Conservation (phyloP, 2,329 filamentous ascomycete species). For the Tolypocladium nubicola region DNA sequence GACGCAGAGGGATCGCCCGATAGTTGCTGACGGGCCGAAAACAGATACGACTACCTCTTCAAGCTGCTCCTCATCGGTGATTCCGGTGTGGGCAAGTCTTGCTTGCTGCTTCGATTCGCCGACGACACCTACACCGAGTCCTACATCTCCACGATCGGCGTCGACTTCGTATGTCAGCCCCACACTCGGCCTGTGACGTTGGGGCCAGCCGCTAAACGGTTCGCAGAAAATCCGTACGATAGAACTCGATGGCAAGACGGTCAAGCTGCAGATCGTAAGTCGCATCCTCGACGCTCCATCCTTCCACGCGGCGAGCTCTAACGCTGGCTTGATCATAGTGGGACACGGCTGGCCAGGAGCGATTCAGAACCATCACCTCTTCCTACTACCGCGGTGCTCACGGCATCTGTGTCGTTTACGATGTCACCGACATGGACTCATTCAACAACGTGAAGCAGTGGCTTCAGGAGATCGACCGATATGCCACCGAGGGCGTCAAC, state of each 20-base stretch:
- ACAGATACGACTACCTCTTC: slow-evolving; percentile 99
- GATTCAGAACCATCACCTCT: slow-evolving; percentile 98
- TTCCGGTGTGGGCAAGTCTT: slow-evolving; percentile 99
- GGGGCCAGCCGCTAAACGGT: slow-evolving; percentile 5
- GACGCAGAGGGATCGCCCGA: background rate
- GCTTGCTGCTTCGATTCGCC: slow-evolving; percentile 92
- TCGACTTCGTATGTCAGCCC: slow-evolving; percentile 75
- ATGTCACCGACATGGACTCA: slow-evolving; percentile 99
- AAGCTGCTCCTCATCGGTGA: slow-evolving; percentile 99
- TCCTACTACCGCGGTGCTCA: slow-evolving; percentile 99
- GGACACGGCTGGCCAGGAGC: slow-evolving; percentile 98
- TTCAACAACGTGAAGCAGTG: slow-evolving; percentile 99
- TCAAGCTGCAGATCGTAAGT: slow-evolving; percentile 97
- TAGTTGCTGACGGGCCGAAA: slow-evolving; percentile 11
- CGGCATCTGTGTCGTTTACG: slow-evolving; percentile 99
- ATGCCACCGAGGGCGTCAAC: slow-evolving; percentile 98
- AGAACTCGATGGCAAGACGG: slow-evolving; percentile 98
- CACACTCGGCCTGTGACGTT: background rate
- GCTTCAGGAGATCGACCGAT: slow-evolving; percentile 98
- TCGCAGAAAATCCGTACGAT: slow-evolving; percentile 97
- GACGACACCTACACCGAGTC: slow-evolving; percentile 99
- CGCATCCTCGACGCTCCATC: background rate
- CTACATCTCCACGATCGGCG: slow-evolving; percentile 99
- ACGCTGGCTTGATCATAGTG: slow-evolving; percentile 47
- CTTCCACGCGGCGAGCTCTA: background rate